Percentiles rank a stretch among this genome's conserved stretches.
Evolutionary conservation across 208 protist species (phyloP).

Genomic region (Porcisia hertigi): DNA sequence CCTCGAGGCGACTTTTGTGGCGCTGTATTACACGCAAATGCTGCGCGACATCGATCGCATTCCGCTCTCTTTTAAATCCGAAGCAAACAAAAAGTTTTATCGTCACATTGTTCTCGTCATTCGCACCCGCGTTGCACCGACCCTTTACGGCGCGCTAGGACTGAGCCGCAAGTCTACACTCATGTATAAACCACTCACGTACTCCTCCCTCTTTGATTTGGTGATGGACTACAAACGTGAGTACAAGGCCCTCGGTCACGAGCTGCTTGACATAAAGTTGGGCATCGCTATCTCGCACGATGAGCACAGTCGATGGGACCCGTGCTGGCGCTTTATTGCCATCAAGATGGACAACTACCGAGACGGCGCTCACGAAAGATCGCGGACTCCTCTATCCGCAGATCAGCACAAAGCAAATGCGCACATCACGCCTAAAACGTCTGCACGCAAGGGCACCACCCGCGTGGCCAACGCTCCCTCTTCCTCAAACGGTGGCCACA

Average conservation of each 20-base stretch:
- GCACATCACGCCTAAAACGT: not conserved
- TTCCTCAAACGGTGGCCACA: not conserved
- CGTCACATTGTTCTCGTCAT: slow-evolving; percentile 90
- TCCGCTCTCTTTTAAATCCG: slow-evolving; percentile 87
- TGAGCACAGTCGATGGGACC: slow-evolving; percentile 32
- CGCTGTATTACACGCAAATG: slow-evolving; percentile 77
- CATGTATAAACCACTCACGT: slow-evolving; percentile 87
- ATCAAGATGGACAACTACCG: slow-evolving; percentile 44
- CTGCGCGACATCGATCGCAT: slow-evolving; percentile 82
- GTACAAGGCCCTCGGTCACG: slow-evolving; percentile 79
- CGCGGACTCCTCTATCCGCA: not conserved
- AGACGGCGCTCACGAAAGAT: not conserved
- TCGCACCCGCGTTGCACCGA: slow-evolving; percentile 19
- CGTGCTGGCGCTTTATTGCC: slow-evolving; percentile 88
- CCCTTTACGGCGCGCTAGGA: slow-evolving; percentile 77
- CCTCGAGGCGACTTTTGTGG: slow-evolving; percentile 91
- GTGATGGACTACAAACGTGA: slow-evolving; percentile 87
- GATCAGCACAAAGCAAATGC: not conserved
- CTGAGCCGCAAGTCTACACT: slow-evolving; percentile 86
- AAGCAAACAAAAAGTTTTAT: slow-evolving; percentile 60
- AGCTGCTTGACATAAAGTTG: slow-evolving; percentile 84
- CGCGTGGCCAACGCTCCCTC: not conserved
- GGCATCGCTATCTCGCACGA: slow-evolving; percentile 83
- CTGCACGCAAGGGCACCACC: not conserved
- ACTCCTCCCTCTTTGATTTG: slow-evolving; percentile 67